Evolutionary conservation across 331 rosid species (phyloP), one percentile per base, ranked within the genome.

Genomic region (Pyrus hybrid): DNA sequence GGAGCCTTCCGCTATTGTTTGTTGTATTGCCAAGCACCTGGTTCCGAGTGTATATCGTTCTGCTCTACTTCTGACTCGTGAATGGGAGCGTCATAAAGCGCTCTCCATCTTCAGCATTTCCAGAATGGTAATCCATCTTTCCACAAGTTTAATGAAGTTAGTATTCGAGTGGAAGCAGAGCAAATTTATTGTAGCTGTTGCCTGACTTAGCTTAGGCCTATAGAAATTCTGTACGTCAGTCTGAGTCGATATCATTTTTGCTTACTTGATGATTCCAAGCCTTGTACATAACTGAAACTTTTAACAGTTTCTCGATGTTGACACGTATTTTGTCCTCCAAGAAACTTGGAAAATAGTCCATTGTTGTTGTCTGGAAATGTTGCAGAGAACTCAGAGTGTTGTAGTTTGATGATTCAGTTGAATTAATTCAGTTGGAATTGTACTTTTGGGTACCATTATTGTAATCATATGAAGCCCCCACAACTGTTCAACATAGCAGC

Each of bases 61-160:
- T 64, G 85, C 64, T 69, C 58, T 25, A 63, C 79, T 73, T 77
- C 64, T 70, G 70, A 49, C 41, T 80, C 58, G 70, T 10, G 14
- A 72, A 68, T 45, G 54, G 73, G 73, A 73, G 56, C 2, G 57
- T 51, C 54, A 0, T 47, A 0, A 47, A 47, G 54, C 1, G 71
- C 66, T 22, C 68, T 53, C 57, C 77, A 16, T 18, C 69, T 68
- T 29, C 47, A 37, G 83, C 80, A 69, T 63, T 84, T 76, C 72
- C 61, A 43, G 87, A 83, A 83, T 7, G 57, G 57, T 51, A 63
- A 80, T 57, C 35, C 28, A n/a, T 11, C 54, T 21, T 8, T 30
- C 30, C 47, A 67, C 32, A 67, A n/a, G 3, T 73, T 37, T 17
- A 51, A 17, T 51, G 21, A 51, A 51, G 57, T 18, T 17, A 51